These are phyloP conservation scores for Plasmodium billcollinsi DNA, from an alignment of 169 alveolate genomes.

Conservation along the genomic window DNA sequence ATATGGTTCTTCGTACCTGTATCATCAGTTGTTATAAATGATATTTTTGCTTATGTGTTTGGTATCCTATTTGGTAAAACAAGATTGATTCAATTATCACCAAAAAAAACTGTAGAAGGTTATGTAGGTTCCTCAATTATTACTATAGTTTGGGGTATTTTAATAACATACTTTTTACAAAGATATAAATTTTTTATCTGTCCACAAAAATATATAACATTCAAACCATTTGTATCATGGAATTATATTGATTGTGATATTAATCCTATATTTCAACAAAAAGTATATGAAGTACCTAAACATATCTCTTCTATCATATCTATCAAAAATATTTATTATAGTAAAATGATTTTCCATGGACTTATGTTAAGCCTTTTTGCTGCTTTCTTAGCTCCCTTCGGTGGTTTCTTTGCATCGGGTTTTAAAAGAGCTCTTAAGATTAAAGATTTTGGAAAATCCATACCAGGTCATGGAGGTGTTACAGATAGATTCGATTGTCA, in stretches of 20 bases:
- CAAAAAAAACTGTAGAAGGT: constrained; percentile 99
- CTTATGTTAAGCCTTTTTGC: constrained; percentile 96
- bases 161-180: constrained; percentile 82
- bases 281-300: constrained; percentile 61
- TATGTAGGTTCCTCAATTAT: constrained; percentile 93
- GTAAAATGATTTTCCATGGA: constrained; percentile 92
- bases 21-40: constrained; percentile 95
- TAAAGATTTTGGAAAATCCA: constrained; percentile 98
- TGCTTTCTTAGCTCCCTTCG: constrained; percentile 98
- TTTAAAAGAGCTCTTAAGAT: constrained; percentile 98
- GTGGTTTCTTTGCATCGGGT: constrained; percentile 99
- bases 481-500: constrained; percentile 99
- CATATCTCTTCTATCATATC: constrained; percentile 49
- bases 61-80: constrained; percentile 97
- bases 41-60: constrained; percentile 95
- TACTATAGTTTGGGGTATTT: constrained; percentile 87
- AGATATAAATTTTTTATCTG: constrained; percentile 89
- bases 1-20: constrained; percentile 98
- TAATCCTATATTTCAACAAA: constrained; percentile 75
- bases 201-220: constrained; percentile 89
- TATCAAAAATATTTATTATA: constrained; percentile 29
- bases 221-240: constrained; percentile 90
- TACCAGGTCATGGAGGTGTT: constrained; percentile 99
- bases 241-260: constrained; percentile 76
- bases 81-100: constrained; percentile 94